Evolutionary conservation across 75 land plant species (phyloP), one percentile per base, ranked within the genome.

Genomic region (Larix kaempferi): DNA sequence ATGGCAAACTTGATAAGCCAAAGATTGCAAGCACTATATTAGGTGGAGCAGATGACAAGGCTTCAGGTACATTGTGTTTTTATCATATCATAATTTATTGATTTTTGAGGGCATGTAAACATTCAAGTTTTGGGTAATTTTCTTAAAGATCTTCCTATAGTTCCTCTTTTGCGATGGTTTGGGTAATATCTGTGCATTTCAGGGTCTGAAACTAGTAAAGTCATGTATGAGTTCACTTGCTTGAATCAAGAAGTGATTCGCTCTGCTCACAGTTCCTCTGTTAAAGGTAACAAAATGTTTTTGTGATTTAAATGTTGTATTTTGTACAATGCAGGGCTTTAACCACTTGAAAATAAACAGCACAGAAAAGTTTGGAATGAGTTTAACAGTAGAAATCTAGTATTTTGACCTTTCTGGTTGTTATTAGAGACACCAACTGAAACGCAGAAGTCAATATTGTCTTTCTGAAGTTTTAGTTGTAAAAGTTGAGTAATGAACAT

Each of bases 231-330:
- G 44, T 71, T 89, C 65, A 81, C 75, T 56, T 78, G 84, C 55
- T 63, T 84, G 29, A 44, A 41, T 78, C 75, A 71, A 33, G 44
- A 82, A 21, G 80, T 62, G 25, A 64, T 90, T 71, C 29, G 61
- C 59, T 92, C 94, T 78, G 99, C 99, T 75, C 99, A 97, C 82
- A 88, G 88, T 80, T 94, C 99, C 56, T 91, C 99, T n/a, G 81
- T 97, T 41, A 94, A 97, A 89, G 99, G 99, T 92, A 37, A 67
- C 37, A 19, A 21, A 67, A 67, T 64, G 27, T 39, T 29, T 29
- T 17, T 3, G 17, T 29, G 67, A 17, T 64, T 64, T 17, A 16
- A 3, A 27, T 4, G 67, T 2, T 33, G 27, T 64, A 26, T 12
- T 13, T 26, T 64, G 29, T 27, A 64, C 33, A 1, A 13, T 33